These are phyloP conservation scores for Penstemon davidsonii DNA, from an alignment of 257 asterid species.

Conservation along the genomic window DNA sequence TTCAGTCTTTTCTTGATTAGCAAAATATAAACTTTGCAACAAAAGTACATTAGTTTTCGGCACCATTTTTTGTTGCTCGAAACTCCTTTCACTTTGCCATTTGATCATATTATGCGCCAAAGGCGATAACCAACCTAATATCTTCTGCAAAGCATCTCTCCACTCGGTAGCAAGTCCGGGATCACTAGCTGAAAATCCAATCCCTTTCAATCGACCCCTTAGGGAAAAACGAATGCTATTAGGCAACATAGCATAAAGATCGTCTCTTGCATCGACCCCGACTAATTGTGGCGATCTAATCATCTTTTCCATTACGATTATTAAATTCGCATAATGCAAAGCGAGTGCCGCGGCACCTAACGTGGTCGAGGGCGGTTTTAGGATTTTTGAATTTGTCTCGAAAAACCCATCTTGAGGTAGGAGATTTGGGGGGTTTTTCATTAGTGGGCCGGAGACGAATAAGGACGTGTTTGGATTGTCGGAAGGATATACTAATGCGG, in stretches of 20 bases:
- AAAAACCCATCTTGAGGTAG: conserved; percentile 38
- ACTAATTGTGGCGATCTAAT: conserved; percentile 78
- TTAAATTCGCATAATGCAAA: conserved; percentile 78
- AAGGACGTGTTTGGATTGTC: conserved; percentile 40
- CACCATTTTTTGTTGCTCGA: conserved; percentile 70
- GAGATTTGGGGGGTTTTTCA: conserved; percentile 31
- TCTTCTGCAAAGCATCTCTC: conserved; percentile 84
- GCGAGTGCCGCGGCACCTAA: conserved; percentile 83
- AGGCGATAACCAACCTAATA: conserved; percentile 85
- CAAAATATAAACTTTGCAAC: conserved; percentile 72
- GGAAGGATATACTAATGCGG: conserved; percentile 83
- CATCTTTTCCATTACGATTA: conserved; percentile 89
- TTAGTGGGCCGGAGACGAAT: conserved; percentile 65
- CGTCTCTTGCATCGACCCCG: conserved; percentile 88
- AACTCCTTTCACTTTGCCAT: conserved; percentile 97
- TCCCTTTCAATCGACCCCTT: conserved; percentile 67
- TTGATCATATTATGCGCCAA: conserved; percentile 93
- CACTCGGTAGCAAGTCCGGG: conserved; percentile 78
- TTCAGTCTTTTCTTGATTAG: conserved; percentile 81
- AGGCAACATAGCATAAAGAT: conserved; percentile 81
- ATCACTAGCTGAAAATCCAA: conserved; percentile 75
- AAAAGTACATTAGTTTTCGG: conserved; percentile 67
- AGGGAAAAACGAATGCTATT: conserved; percentile 57
- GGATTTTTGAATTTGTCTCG: conserved; percentile 47
- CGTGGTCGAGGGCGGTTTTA: conserved; percentile 63